phyloP scores from a whole-genome alignment of 305 asterid species.

The Striga hermonthica region DNA sequence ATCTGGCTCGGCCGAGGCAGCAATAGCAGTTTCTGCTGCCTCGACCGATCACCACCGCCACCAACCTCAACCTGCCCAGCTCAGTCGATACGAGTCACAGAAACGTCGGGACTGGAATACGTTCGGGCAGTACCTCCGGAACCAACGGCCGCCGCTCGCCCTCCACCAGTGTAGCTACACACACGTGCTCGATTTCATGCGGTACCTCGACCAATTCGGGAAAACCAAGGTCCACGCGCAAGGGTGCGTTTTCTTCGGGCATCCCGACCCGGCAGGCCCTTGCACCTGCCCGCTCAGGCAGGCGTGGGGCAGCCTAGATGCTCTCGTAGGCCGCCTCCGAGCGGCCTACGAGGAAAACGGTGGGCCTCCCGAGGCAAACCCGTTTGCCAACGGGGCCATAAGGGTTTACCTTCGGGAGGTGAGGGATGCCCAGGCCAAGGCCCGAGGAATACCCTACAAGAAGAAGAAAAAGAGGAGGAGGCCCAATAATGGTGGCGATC shows the following conservation, averaged over 20 bases:
- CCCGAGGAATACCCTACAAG: constrained; percentile 74
- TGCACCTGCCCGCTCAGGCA: constrained; percentile 71
- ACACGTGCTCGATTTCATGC: constrained; percentile 70
- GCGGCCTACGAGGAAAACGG: constrained; percentile 90
- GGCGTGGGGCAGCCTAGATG: constrained; percentile 95
- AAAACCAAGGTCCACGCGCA: constrained; percentile 76
- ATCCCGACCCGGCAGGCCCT: constrained; percentile 66
- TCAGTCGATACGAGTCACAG: constrained; percentile 75
- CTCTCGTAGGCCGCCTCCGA: constrained; percentile 67
- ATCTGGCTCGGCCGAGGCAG: not conserved
- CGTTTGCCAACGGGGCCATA: constrained; percentile 67
- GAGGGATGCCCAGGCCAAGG: constrained; percentile 67
- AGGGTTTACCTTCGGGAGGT: constrained; percentile 62
- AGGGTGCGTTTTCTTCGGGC: constrained; percentile 67
- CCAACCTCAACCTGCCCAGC: constrained; percentile 24
- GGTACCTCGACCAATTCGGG: constrained; percentile 80
- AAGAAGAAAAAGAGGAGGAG: constrained; percentile 67
- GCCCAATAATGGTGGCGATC: constrained; percentile 7
- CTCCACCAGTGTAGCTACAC: constrained; percentile 54
- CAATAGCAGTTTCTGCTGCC: too few species aligned
- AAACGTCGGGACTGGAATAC: constrained; percentile 93
- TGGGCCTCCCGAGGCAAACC: constrained; percentile 62
- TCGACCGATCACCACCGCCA: constrained; percentile 4
- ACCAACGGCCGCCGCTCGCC: constrained; percentile 61
- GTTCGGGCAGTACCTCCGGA: constrained; percentile 76